Percentiles rank a stretch among this genome's conserved stretches.
These are phyloP conservation scores for Zizania latifolia DNA, from an alignment of 176 grass and related monocot genomes.

Conservation along the genomic window DNA sequence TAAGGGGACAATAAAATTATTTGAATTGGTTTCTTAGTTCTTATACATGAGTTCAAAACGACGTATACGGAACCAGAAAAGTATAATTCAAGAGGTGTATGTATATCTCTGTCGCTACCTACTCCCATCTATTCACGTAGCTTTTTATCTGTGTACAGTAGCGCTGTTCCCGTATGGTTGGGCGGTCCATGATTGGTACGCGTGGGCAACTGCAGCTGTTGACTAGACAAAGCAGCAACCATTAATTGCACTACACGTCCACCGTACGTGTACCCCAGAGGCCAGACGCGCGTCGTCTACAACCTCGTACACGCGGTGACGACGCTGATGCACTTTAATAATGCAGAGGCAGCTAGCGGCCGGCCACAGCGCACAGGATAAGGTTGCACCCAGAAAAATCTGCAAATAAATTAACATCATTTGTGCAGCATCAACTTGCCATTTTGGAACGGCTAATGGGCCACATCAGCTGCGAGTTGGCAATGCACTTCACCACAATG, in stretches of 20 bases:
- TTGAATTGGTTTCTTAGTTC: too few relatives aligned
- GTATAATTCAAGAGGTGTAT: too few relatives aligned
- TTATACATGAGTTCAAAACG: too few relatives aligned
- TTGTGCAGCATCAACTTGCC: background rate
- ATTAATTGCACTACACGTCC: background rate
- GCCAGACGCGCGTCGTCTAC: too few relatives aligned
- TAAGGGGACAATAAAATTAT: too few relatives aligned
- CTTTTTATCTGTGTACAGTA: background rate
- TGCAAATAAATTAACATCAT: background rate
- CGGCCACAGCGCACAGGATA: conserved; percentile 25
- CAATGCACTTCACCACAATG: background rate
- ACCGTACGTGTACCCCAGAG: background rate
- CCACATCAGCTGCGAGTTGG: conserved; percentile 22
- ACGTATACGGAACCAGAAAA: too few relatives aligned
- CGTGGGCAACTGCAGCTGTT: background rate
- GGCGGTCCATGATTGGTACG: conserved; percentile 34
- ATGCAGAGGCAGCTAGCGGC: conserved; percentile 39
- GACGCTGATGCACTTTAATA: conserved; percentile 28
- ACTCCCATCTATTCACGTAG: too few relatives aligned
- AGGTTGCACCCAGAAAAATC: background rate
- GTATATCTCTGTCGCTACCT: too few relatives aligned
- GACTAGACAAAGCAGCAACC: conserved; percentile 20
- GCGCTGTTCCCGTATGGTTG: conserved; percentile 21
- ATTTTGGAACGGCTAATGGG: conserved; percentile 16
- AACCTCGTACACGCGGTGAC: conserved; percentile 34